Conservation (phyloP, 1,284 basidiomycete genomes). For the Hymenochaete sp. region DNA sequence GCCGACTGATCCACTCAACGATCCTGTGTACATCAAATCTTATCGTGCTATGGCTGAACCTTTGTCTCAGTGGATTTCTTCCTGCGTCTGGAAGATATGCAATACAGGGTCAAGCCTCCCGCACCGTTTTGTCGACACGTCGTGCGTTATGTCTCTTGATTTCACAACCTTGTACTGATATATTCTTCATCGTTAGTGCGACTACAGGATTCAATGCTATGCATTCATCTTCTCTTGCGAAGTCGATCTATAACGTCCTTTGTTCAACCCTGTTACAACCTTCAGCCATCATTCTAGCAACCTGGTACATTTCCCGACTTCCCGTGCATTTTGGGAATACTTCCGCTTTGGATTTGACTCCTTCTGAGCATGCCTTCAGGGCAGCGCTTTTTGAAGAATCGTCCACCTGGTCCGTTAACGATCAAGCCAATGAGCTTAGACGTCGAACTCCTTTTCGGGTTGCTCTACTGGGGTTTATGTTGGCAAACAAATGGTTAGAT, state of each 20-base stretch:
- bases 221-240: conserved; percentile 48
- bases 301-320: conserved; percentile 77
- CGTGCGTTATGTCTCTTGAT: conserved; percentile 31
- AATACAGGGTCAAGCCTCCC: conserved; percentile 56
- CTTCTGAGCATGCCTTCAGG: conserved; percentile 28
- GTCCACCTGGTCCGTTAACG: conserved; percentile 57
- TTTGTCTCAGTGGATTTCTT: conserved; percentile 66
- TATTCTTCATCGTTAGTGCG: too few species aligned
- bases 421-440: conserved; percentile 41
- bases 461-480: conserved; percentile 76
- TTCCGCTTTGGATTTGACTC: conserved; percentile 16
- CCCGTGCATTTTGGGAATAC: conserved; percentile 49
- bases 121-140: conserved; percentile 34
- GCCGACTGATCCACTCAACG: conserved; percentile 35
- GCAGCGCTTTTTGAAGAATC: conserved; percentile 45
- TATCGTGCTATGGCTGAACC: conserved; percentile 69
- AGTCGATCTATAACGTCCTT: conserved; percentile 61
- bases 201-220: conserved; percentile 35
- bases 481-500: conserved; percentile 88
- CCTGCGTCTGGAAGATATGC: conserved; percentile 72
- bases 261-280: conserved; percentile 76
- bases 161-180: too few species aligned
- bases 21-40: conserved; percentile 43
- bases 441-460: conserved; percentile 58
- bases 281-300: conserved; percentile 66